Evolutionary conservation across 1,284 basidiomycete species (phyloP), one percentile per base, ranked within the genome.

Genomic region (Thelephora terrestris): DNA sequence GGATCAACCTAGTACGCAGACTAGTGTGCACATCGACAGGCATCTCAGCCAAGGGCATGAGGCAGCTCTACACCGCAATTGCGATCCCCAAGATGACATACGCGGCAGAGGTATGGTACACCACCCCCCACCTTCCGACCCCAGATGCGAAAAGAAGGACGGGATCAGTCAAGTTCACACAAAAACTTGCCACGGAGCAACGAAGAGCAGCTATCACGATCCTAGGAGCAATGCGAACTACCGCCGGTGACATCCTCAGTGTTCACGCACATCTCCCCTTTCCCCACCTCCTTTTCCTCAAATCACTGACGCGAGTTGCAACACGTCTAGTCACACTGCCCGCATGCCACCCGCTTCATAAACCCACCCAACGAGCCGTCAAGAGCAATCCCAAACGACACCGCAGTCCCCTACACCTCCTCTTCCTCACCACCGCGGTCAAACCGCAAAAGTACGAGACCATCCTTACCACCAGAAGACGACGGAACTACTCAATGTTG

Each of bases 71-170:
- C 49, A 40, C 58, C 0, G 50, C 62, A 1, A 59, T 68, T 0
- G 64, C 58, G 0, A 43, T 69, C 7, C 63, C 67, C 3, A 61
- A 61, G 35, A 63, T 70, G 57, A 56, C 61, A 0, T 71, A 70
- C 40, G 64, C 60, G 2, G 54, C 62, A 1, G 64, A 68, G 34
- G 45, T 70, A 1, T 71, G 64, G 64, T 64, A 60, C 48, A 60
- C 43, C 17, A 64, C 55, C 43, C 64, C 45, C 1, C 48, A 21
- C 32, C 24, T 7, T 3, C 37, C 71, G 64, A 63, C 12, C 7
- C 35, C 14, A 29, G 17, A 21, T 21, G 7, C 10, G 46, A 50
- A n/a, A 14, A 64, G 46, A 27, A 29, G 38, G 2, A 44, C 14
- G 1, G 55, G 56, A 3, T 51, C 59, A 1, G 46, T 58, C 1